Percentiles rank a stretch among this genome's conserved stretches.
These are phyloP conservation scores for Hyphopichia buzzinii DNA, from an alignment of 1,139 yeast species.

Conservation along the genomic window DNA sequence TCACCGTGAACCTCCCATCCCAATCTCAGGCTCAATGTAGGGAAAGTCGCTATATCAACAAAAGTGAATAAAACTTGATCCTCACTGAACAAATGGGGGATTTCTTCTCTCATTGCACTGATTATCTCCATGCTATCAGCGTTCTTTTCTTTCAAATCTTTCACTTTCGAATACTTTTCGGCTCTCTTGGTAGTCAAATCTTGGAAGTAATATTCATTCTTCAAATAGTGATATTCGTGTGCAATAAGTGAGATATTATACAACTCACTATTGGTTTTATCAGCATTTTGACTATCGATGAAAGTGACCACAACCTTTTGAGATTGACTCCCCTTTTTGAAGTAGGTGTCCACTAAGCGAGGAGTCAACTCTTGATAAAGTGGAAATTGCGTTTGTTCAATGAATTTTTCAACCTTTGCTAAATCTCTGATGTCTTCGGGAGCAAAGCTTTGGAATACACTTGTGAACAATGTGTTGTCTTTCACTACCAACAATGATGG, in stretches of 20 bases:
- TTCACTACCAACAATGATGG: slow-evolving; percentile 63
- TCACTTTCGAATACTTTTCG: slow-evolving; percentile 42
- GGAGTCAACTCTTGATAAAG: slow-evolving; percentile 51
- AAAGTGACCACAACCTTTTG: slow-evolving; percentile 52
- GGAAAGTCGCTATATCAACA: slow-evolving; percentile 46
- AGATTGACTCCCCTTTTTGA: slow-evolving; percentile 16
- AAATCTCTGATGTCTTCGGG: slow-evolving; percentile 60
- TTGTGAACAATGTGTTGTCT: slow-evolving; percentile 52
- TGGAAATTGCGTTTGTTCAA: slow-evolving; percentile 48
- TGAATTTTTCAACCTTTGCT: slow-evolving; percentile 47
- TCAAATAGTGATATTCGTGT: slow-evolving; percentile 51
- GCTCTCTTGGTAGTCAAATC: slow-evolving; percentile 37
- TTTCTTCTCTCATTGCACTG: slow-evolving; percentile 46
- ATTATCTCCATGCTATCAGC: slow-evolving; percentile 43
- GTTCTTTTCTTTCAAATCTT: slow-evolving; percentile 39
- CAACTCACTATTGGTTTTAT: slow-evolving; percentile 33
- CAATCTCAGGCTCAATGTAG: slow-evolving; percentile 25
- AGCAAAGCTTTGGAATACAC: slow-evolving; percentile 57
- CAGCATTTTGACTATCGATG: slow-evolving; percentile 44
- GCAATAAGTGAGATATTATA: slow-evolving; percentile 47
- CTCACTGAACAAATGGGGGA: slow-evolving; percentile 44
- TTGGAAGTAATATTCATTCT: slow-evolving; percentile 44
- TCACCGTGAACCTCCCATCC: slow-evolving; percentile 44
- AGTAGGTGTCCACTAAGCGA: slow-evolving; percentile 28
- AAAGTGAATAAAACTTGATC: slow-evolving; percentile 50